These are phyloP conservation scores for Tinospora cordifolia DNA, from an alignment of 164 flowering plant species.

Conservation along the genomic window DNA sequence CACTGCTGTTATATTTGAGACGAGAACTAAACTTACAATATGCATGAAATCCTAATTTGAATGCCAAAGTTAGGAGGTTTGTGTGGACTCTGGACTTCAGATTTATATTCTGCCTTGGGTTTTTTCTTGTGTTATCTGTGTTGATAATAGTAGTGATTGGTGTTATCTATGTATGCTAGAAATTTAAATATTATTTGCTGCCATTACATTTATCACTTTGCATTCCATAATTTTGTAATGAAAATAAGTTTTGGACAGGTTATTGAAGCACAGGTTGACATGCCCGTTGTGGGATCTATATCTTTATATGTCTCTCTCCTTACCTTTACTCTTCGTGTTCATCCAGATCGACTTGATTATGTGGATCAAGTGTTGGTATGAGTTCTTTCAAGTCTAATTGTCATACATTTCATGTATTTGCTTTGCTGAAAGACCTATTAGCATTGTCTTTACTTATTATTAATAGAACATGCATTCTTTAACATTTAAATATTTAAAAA, in stretches of 20 bases:
- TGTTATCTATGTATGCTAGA: background rate
- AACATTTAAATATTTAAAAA: background rate
- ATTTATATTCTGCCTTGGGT: background rate
- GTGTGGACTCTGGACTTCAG: background rate
- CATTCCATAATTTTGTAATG: background rate
- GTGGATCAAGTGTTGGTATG: constrained; percentile 97
- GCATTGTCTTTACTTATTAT: background rate
- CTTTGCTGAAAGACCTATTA: background rate
- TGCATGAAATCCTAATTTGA: too few relatives aligned
- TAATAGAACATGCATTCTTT: background rate
- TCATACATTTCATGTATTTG: background rate
- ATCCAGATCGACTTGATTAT: constrained; percentile 97
- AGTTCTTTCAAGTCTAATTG: background rate
- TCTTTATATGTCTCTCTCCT: constrained; percentile 84
- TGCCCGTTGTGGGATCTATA: constrained; percentile 79
- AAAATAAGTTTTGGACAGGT: constrained; percentile 47
- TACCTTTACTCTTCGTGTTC: constrained; percentile 91
- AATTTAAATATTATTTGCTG: background rate
- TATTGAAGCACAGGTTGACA: constrained; percentile 85
- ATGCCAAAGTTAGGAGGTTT: background rate
- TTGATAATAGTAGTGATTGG: background rate
- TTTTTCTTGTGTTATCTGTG: background rate
- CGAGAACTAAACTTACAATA: too few relatives aligned
- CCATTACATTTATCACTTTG: background rate
- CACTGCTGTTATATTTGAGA: too few relatives aligned